Evolutionary conservation across 2,329 filamentous ascomycete species (phyloP).

Genomic region (Nemania sp.): DNA sequence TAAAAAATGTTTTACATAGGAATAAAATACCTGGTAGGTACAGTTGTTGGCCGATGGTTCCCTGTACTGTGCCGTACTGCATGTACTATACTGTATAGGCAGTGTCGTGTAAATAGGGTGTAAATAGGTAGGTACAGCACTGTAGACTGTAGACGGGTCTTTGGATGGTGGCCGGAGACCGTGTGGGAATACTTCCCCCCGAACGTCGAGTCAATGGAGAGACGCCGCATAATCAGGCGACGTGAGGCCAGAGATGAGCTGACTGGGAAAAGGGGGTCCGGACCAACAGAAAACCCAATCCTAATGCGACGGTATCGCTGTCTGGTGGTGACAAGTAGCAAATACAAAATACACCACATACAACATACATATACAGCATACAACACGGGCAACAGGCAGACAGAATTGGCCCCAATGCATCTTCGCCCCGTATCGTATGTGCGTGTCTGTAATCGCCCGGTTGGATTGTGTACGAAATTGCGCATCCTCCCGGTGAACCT

Average conservation of each 20-base stretch:
- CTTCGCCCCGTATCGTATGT: constrained; percentile 32
- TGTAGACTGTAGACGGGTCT: constrained; percentile 1
- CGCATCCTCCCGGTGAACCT: constrained; percentile 22
- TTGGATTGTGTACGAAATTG: constrained; percentile 20
- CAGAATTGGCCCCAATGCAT: constrained; percentile 28
- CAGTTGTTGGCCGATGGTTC: background rate
- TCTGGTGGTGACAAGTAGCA: constrained; percentile 24
- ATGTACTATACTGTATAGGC: background rate
- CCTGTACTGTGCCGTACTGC: constrained; percentile 18
- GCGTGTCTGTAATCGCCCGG: constrained; percentile 33
- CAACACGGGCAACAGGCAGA: constrained; percentile 10
- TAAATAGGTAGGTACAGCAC: background rate
- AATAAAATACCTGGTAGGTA: constrained; percentile 2
- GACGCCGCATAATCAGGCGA: constrained; percentile 37
- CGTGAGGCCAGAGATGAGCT: constrained; percentile 40
- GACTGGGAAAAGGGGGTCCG: constrained; percentile 27
- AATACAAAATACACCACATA: constrained; percentile 11
- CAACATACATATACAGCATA: background rate
- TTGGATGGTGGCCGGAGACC: constrained; percentile 13
- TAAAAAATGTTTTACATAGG: constrained; percentile 5
- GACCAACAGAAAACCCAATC: constrained; percentile 20
- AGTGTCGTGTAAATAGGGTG: too few species aligned
- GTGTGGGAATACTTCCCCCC: constrained; percentile 24
- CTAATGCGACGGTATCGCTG: constrained; percentile 26
- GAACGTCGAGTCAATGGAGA: constrained; percentile 7